phyloP scores from a whole-genome alignment of 495 filamentous ascomycete species.

The Choiromyces venosus region DNA sequence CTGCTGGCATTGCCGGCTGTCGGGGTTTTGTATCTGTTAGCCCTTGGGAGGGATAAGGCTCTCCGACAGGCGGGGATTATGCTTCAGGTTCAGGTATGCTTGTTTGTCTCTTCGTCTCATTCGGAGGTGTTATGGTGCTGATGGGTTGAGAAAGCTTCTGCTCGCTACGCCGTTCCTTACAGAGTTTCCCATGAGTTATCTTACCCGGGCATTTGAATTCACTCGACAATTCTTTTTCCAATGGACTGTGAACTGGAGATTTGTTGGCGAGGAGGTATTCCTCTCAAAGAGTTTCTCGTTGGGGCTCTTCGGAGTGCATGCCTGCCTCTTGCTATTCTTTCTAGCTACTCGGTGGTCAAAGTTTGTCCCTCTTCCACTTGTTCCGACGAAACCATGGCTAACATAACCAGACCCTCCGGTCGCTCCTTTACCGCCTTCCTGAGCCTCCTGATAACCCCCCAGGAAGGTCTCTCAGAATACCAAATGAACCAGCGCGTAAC shows the following conservation, averaged over 20 bases:
- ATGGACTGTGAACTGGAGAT: slow-evolving; percentile 99
- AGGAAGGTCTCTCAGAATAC: slow-evolving; percentile 50
- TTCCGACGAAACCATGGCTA: background rate
- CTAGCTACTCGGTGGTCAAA: slow-evolving; percentile 50
- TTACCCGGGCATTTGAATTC: slow-evolving; percentile 79
- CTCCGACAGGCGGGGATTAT: slow-evolving; percentile 65
- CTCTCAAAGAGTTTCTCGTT: slow-evolving; percentile 68
- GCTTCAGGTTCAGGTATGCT: slow-evolving; percentile 61
- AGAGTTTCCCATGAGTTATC: slow-evolving; percentile 62
- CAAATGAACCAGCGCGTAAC: slow-evolving; percentile 57
- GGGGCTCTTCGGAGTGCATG: slow-evolving; percentile 62
- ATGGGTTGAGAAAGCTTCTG: slow-evolving; percentile 42
- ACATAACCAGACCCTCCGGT: slow-evolving; percentile 25
- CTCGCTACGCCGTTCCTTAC: slow-evolving; percentile 73
- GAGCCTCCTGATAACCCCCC: slow-evolving; percentile 36
- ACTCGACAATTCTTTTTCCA: slow-evolving; percentile 86
- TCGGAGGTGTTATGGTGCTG: background rate
- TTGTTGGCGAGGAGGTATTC: slow-evolving; percentile 75
- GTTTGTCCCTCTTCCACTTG: slow-evolving; percentile 6
- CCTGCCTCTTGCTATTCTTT: slow-evolving; percentile 60
- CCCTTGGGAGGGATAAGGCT: slow-evolving; percentile 56
- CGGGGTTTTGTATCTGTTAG: slow-evolving; percentile 64
- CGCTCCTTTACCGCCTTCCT: slow-evolving; percentile 48
- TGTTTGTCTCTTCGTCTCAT: slow-evolving; percentile 14
- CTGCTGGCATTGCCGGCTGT: slow-evolving; percentile 76